Percentiles rank a stretch among this genome's conserved stretches.
Evolutionary conservation across 176 grass and related monocot species (phyloP).

Genomic region (Hordeum marinum): DNA sequence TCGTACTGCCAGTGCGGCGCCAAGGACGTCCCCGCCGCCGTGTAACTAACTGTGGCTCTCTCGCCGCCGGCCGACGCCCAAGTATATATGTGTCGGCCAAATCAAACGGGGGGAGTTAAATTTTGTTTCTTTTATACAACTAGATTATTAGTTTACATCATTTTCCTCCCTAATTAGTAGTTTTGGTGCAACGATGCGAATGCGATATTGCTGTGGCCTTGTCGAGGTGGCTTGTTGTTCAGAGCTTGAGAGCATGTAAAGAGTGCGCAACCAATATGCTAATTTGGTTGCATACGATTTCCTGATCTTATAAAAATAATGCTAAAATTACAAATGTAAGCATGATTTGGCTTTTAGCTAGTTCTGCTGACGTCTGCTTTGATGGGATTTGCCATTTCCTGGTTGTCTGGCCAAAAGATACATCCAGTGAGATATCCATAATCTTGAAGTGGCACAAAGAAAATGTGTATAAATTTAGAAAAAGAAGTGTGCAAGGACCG

Average conservation of each 20-base stretch:
- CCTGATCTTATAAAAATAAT: neutral
- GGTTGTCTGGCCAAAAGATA: neutral
- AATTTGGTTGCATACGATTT: neutral
- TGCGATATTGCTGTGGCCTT: neutral
- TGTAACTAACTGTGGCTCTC: neutral
- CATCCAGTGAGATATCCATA: no score
- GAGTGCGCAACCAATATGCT: slow-evolving; percentile 9
- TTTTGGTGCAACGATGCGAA: neutral
- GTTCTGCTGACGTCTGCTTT: no score
- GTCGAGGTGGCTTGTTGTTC: neutral
- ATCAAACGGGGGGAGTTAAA: neutral
- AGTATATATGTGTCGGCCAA: neutral
- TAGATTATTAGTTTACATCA: neutral
- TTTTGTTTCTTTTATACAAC: neutral
- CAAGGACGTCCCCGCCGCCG: neutral
- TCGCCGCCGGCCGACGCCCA: neutral
- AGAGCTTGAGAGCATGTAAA: neutral
- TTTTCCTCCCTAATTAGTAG: neutral
- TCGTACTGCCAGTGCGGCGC: neutral
- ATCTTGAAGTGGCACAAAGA: neutral
- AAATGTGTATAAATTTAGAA: neutral
- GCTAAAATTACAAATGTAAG: no score
- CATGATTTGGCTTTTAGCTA: neutral
- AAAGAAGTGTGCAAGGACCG: neutral
- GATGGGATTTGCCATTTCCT: no score